These are phyloP conservation scores for Penstemon davidsonii DNA, from an alignment of 257 asterid genomes.

Conservation along the genomic window DNA sequence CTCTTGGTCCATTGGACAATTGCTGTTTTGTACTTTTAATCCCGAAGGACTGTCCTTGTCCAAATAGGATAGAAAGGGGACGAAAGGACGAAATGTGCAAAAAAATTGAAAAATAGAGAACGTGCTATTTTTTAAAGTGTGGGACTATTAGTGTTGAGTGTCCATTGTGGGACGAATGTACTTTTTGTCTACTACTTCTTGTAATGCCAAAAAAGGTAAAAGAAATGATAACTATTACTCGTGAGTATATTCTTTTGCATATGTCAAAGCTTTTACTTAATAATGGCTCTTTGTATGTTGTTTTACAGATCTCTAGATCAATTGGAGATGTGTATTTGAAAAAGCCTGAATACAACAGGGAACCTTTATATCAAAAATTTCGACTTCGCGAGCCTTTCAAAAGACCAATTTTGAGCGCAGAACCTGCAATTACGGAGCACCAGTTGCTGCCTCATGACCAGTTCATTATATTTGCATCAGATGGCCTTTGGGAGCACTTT, in stretches of 20 bases:
- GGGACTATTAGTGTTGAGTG: too few relatives aligned
- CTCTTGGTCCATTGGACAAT: too few relatives aligned
- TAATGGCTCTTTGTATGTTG: slow-evolving; percentile 8
- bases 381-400: slow-evolving; percentile 67
- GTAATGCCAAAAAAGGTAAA: background rate
- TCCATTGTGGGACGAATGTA: background rate
- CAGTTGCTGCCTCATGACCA: slow-evolving; percentile 66
- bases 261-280: background rate
- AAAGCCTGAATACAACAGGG: slow-evolving; percentile 63
- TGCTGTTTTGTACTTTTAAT: too few relatives aligned
- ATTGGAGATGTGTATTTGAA: slow-evolving; percentile 70
- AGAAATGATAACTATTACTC: background rate
- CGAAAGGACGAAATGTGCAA: too few relatives aligned
- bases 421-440: slow-evolving; percentile 56
- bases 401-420: slow-evolving; percentile 66
- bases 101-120: too few relatives aligned
- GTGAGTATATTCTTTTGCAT: slow-evolving; percentile 11
- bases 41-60: too few relatives aligned
- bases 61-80: too few relatives aligned
- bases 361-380: slow-evolving; percentile 63
- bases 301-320: slow-evolving; percentile 56
- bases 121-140: too few relatives aligned
- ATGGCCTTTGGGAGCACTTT: slow-evolving; percentile 79
- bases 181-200: background rate
- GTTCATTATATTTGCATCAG: slow-evolving; percentile 66